phyloP scores from a whole-genome alignment of 1,284 basidiomycete genomes.

The Ceratobasidium theobromae region DNA sequence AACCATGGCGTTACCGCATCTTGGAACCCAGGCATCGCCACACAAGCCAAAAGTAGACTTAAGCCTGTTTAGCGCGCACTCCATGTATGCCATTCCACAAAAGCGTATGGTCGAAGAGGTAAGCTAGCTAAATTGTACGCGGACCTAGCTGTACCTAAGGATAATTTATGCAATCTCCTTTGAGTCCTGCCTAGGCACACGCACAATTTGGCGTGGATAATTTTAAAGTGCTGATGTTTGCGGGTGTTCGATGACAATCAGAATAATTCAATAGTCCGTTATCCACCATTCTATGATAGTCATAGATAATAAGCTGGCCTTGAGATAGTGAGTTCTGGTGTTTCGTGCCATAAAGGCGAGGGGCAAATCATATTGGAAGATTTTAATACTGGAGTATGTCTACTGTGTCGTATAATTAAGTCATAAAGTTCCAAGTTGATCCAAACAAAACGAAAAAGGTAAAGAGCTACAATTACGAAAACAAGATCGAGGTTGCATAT shows the following conservation, averaged over 20 bases:
- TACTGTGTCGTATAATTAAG: conserved; percentile 12
- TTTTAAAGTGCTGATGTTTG: too few relatives aligned
- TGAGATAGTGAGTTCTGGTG: too few relatives aligned
- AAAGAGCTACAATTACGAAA: conserved; percentile 28
- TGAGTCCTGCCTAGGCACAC: too few relatives aligned
- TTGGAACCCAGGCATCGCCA: conserved; percentile 6
- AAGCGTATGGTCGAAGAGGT: neutral
- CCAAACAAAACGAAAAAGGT: conserved; percentile 9
- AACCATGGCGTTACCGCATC: neutral
- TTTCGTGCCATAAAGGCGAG: too few relatives aligned
- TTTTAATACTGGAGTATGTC: neutral
- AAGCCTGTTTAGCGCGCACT: neutral
- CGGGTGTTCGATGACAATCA: neutral
- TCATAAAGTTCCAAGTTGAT: neutral
- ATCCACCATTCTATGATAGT: too few relatives aligned
- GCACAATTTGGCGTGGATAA: too few relatives aligned
- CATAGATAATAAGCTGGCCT: too few relatives aligned
- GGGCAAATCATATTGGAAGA: neutral
- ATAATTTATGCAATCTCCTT: too few relatives aligned
- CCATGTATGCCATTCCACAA: neutral
- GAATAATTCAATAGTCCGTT: too few relatives aligned
- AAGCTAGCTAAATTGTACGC: too few relatives aligned
- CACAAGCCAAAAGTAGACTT: neutral
- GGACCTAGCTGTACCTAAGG: too few relatives aligned
- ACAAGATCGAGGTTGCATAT: neutral